A percentile compares a stretch with the other conserved stretches of the same genome.
Conservation (phyloP, 2,329 filamentous ascomycete species). For the Escovopsis weberi region DNA sequence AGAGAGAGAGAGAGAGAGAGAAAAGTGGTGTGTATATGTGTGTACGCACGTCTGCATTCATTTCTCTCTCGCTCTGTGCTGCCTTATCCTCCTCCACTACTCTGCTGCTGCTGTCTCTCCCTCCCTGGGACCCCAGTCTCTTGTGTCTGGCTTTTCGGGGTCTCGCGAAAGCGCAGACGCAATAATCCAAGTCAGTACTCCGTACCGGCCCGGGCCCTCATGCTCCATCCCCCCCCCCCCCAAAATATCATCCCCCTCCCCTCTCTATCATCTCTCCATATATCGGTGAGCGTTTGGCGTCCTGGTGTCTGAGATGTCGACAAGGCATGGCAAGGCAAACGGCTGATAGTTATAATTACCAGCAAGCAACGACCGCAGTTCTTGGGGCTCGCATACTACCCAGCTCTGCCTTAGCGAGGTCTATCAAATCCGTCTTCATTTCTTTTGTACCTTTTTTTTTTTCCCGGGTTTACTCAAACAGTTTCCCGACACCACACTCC, state of each 20-base stretch:
- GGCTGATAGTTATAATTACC: neutral
- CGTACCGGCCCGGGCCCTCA: no score
- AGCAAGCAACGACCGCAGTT: neutral
- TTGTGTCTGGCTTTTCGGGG: neutral
- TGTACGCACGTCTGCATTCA: no score
- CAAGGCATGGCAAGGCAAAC: neutral
- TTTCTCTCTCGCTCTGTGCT: neutral
- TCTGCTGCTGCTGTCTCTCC: neutral
- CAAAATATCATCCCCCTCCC: neutral
- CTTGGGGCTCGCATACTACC: neutral
- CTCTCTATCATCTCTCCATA: neutral
- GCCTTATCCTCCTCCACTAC: neutral
- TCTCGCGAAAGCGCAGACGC: neutral
- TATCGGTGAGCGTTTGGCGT: slow-evolving; percentile 5
- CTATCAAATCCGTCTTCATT: neutral
- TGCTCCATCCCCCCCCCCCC: neutral
- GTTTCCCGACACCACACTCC: slow-evolving; percentile 4
- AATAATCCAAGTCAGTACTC: neutral
- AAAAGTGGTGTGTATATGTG: no score
- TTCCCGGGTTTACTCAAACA: slow-evolving; percentile 2
- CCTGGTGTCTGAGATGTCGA: neutral
- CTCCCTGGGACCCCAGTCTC: neutral
- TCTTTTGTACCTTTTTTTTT: slow-evolving; percentile 3
- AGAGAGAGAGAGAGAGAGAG: no score
- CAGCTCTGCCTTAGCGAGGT: neutral